These are phyloP conservation scores for Chlamydomonas reinhardtii DNA, from an alignment of 163 green algal genomes.

Conservation along the genomic window DNA sequence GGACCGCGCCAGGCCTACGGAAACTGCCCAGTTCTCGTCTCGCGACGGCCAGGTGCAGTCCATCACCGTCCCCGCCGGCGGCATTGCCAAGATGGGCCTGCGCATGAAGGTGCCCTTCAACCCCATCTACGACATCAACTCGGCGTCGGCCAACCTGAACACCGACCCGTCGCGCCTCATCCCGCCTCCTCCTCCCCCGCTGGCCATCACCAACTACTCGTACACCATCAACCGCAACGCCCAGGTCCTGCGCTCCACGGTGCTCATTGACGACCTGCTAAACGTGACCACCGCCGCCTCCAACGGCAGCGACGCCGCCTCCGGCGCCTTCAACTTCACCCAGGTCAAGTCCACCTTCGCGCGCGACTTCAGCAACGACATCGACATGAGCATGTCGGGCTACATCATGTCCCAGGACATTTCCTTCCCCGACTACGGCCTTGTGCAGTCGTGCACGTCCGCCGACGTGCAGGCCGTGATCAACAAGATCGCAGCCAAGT, in stretches of 20 bases:
- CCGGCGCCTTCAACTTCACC: background rate
- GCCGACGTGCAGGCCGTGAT: slow-evolving; percentile 34
- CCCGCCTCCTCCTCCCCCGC: background rate
- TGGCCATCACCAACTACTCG: slow-evolving; percentile 38
- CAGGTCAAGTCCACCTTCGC: background rate
- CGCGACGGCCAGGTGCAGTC: slow-evolving; percentile 18
- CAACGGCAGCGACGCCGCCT: background rate
- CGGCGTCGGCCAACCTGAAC: slow-evolving; percentile 46
- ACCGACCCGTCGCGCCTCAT: slow-evolving; percentile 15
- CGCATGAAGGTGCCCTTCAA: slow-evolving; percentile 49
- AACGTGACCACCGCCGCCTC: background rate
- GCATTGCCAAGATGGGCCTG: slow-evolving; percentile 25
- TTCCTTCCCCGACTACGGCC: slow-evolving; percentile 34
- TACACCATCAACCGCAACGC: slow-evolving; percentile 28
- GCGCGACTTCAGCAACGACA: slow-evolving; percentile 25
- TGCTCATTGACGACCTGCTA: slow-evolving; percentile 15
- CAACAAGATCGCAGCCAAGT: slow-evolving; percentile 17
- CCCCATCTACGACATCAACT: slow-evolving; percentile 49
- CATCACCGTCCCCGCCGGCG: slow-evolving; percentile 33
- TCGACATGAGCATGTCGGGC: background rate
- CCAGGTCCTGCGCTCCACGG: slow-evolving; percentile 1
- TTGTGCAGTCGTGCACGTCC: slow-evolving; percentile 41
- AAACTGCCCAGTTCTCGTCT: slow-evolving; percentile 28
- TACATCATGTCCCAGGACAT: slow-evolving; percentile 44
- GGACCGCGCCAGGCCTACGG: background rate